phyloP scores from a whole-genome alignment of 305 asterid species.

The Fraxinus albicans region DNA sequence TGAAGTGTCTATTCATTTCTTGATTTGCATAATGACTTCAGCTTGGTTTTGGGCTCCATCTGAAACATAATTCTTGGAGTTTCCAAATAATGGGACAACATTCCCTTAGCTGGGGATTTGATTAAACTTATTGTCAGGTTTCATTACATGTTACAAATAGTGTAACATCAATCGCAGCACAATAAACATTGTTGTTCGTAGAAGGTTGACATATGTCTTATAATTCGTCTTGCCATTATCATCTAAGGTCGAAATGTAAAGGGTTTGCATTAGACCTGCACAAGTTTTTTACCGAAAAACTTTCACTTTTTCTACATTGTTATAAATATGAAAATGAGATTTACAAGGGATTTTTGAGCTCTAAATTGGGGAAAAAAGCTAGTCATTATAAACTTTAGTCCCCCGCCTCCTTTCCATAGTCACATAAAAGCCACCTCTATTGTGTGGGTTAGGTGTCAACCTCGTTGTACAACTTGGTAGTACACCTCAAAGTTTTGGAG shows the following conservation, averaged over 20 bases:
- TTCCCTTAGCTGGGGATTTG: slow-evolving; percentile 43
- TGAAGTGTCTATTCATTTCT: slow-evolving; percentile 30
- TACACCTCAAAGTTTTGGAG: neutral
- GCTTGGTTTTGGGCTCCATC: slow-evolving; percentile 39
- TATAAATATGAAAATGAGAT: neutral
- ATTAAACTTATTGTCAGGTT: slow-evolving; percentile 25
- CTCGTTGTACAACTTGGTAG: neutral
- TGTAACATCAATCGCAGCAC: slow-evolving; percentile 8
- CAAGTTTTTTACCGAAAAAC: neutral
- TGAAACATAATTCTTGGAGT: slow-evolving; percentile 31
- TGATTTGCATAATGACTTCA: slow-evolving; percentile 31
- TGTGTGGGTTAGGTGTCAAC: neutral
- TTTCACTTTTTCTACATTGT: neutral
- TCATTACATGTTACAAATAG: slow-evolving; percentile 18
- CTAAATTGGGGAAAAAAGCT: neutral
- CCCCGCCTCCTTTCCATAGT: no score
- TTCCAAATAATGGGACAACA: slow-evolving; percentile 33
- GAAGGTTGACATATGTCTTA: slow-evolving; percentile 10
- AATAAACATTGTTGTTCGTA: neutral
- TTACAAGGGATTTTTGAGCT: neutral
- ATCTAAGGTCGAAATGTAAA: neutral
- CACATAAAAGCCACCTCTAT: no score
- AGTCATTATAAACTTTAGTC: no score
- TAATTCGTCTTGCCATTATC: neutral
- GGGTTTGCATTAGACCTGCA: neutral